These are phyloP conservation scores for Syzygium aromaticum DNA, from an alignment of 345 rosid species.

Conservation along the genomic window DNA sequence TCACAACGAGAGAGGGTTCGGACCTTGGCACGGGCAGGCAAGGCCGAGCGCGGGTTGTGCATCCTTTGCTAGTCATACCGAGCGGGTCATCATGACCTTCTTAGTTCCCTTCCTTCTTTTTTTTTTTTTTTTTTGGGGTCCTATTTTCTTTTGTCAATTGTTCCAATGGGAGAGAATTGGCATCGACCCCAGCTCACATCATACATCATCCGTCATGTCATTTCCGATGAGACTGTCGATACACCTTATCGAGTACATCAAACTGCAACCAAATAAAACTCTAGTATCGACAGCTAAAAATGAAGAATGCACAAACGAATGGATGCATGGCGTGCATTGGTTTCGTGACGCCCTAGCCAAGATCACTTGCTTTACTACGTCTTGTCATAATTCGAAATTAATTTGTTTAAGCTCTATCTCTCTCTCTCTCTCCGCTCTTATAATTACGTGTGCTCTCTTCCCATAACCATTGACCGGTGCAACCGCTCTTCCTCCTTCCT, in stretches of 20 bases:
- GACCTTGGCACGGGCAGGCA: not conserved
- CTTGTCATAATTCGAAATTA: not conserved
- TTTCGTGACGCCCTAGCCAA: accelerated
- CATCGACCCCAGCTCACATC: accelerated
- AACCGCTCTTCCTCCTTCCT: not conserved
- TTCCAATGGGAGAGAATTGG: not conserved
- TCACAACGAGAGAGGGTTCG: not conserved
- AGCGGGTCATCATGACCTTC: not conserved
- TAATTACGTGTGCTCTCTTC: not conserved
- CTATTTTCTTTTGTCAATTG: not conserved
- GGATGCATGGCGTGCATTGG: not conserved
- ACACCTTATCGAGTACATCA: not conserved
- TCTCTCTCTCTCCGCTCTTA: not conserved
- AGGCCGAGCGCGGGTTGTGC: too few species aligned
- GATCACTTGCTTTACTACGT: not conserved
- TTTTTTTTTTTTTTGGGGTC: accelerated
- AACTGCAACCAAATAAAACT: too few species aligned
- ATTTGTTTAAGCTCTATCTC: not conserved
- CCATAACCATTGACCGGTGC: not conserved
- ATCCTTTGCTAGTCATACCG: too few species aligned
- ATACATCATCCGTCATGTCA: not conserved
- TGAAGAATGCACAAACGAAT: too few species aligned
- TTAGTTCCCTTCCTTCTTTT: not conserved
- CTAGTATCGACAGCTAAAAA: too few species aligned
- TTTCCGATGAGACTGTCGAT: not conserved